Conservation (phyloP, 306 rosid genomes). For the Alnus glutinosa region DNA sequence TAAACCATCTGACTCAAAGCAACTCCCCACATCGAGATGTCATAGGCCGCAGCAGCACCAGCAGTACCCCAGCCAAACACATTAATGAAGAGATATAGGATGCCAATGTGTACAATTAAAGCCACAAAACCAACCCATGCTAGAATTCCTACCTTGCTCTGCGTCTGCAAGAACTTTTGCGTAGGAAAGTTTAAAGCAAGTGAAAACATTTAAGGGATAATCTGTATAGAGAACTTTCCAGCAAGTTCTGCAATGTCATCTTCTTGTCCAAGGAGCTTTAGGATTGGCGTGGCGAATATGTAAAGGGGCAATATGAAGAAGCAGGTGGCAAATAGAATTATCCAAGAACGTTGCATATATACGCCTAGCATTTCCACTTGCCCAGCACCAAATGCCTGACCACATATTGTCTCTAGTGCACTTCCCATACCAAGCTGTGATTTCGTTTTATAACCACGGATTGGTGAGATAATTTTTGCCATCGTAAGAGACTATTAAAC, state of each 20-base stretch:
- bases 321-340: conserved; percentile 61
- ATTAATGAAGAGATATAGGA: conserved; percentile 50
- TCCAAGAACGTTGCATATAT: conserved; percentile 91
- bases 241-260: conserved; percentile 70
- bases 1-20: conserved; percentile 68
- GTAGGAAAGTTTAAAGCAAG: conserved; percentile 79
- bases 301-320: conserved; percentile 66
- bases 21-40: conserved; percentile 71
- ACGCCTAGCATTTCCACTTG: conserved; percentile 92
- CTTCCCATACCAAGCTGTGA: conserved; percentile 97
- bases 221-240: conserved; percentile 73
- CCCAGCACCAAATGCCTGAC: conserved; percentile 96
- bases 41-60: conserved; percentile 86
- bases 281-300: conserved; percentile 56
- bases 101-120: conserved; percentile 40
- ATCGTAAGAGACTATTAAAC: too few species aligned
- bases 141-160: conserved; percentile 68
- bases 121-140: conserved; percentile 81
- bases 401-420: conserved; percentile 94
- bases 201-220: conserved; percentile 89
- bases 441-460: not conserved
- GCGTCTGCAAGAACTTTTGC: conserved; percentile 93
- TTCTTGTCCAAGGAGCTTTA: conserved; percentile 76
- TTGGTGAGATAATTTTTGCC: too few species aligned
- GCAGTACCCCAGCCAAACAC: conserved; percentile 67